Base-by-base conservation (phyloP, 306 rosid genomes). In the Sicyos edulis region DNA sequence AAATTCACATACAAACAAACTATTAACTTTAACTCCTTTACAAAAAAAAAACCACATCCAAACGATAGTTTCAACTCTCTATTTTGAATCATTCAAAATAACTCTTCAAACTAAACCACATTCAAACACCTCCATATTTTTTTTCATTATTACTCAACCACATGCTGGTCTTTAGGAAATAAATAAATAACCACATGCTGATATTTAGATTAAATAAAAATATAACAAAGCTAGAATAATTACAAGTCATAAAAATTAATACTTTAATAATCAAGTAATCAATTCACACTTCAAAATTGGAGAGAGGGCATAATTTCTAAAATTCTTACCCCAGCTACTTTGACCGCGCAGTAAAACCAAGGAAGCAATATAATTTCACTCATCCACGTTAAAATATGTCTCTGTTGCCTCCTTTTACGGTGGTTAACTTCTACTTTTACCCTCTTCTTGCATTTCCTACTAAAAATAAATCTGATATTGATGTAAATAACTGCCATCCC, bases 231-330 rank as follows among this genome's bases (percentile, higher is more conserved):
- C 21, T 22, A 14, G 42, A 49, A 68, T 68, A 68, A 49, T 49
- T 68, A 68, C 73, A 49, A 13, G 73, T 49, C 42, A 67, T 47
- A 45, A 4, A 19, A 42, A 42, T n/a, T n/a, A n/a, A n/a, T n/a
- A n/a, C n/a, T n/a, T n/a, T n/a, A n/a, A n/a, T 8, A 49, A 49
- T 68, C 40, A 49, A 68, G 73, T 21, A 68, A 68, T 24, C 17
- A 68, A 22, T 49, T 68, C n/a, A n/a, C n/a, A n/a, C n/a, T n/a
- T 50, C 73, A 68, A 68, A 68, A 68, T 68, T 68, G 57, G 73
- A 16, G 42, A 49, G 54, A 44, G 54, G 26, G 70, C 34, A 44
- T 44, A 66, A 66, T 66, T 11, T 68, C 57, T 68, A 57, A 68
- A 67, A 47, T 22, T 50, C 8, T 68, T 49, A 49, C 73, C 73